A percentile compares a stretch with the other conserved stretches of the same genome.
Evolutionary conservation across 306 rosid genomes (phyloP).

Genomic region (Inga laurina): DNA sequence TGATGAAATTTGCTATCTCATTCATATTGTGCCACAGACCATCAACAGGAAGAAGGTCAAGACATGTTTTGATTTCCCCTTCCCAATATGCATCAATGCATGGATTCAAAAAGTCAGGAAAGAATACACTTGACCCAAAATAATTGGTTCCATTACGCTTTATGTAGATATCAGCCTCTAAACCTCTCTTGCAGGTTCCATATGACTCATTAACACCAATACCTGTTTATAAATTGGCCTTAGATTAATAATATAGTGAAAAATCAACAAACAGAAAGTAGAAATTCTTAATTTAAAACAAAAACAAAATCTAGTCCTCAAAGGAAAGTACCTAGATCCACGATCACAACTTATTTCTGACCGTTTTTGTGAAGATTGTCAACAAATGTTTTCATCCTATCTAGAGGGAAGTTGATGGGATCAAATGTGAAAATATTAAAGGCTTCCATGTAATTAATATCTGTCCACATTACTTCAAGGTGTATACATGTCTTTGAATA

Average conservation of each 20-base stretch:
- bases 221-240: not conserved
- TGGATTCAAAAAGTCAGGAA: slow-evolving; percentile 79
- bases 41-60: slow-evolving; percentile 59
- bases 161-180: not conserved
- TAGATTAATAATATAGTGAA: not conserved
- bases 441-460: not conserved
- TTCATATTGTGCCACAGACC: slow-evolving; percentile 96
- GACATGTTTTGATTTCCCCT: slow-evolving; percentile 67
- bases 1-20: slow-evolving; percentile 67
- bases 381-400: not conserved
- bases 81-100: slow-evolving; percentile 50
- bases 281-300: not conserved
- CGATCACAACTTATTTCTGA: not conserved
- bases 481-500: not conserved
- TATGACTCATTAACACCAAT: not conserved
- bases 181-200: not conserved
- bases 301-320: not conserved
- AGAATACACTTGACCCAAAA: slow-evolving; percentile 68
- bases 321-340: not conserved
- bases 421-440: not conserved
- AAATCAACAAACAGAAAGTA: not conserved
- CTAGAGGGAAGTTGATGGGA: not conserved
- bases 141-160: not conserved
- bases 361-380: not conserved
- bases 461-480: not conserved